Conservation (phyloP, 495 filamentous ascomycete species). For the Xylaria palmicola region DNA sequence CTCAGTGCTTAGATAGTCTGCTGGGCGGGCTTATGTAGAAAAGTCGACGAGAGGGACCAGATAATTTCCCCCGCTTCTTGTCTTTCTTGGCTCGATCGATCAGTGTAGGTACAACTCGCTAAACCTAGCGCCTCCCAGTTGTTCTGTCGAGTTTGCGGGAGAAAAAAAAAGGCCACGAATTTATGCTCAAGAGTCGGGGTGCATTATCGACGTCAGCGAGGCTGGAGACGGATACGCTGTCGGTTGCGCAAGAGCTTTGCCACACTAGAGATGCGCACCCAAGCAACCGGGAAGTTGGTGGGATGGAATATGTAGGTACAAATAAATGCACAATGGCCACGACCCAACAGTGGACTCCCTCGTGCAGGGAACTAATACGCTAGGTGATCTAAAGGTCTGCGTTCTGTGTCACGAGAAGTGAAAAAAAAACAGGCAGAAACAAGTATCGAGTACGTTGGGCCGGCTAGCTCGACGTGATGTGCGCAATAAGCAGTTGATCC, state of each 20-base stretch:
- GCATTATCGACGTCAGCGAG: slow-evolving; percentile 2
- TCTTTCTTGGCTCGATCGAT: slow-evolving; percentile 1
- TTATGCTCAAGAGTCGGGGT: background rate
- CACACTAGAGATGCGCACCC: slow-evolving; percentile 2
- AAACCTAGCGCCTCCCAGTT: background rate
- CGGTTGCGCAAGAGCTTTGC: background rate
- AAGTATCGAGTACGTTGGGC: background rate
- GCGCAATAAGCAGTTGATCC: slow-evolving; percentile 13
- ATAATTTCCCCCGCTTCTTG: slow-evolving; percentile 9
- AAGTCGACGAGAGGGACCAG: background rate
- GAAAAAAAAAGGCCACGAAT: background rate
- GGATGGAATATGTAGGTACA: slow-evolving; percentile 12
- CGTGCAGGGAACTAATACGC: background rate
- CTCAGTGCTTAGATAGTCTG: background rate
- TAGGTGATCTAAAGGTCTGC: background rate
- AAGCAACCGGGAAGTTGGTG: slow-evolving; percentile 6
- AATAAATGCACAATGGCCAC: slow-evolving; percentile 1
- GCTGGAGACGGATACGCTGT: background rate
- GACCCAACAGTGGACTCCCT: slow-evolving; percentile 1
- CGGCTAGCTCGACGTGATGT: background rate
- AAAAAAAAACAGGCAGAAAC: too few species aligned
- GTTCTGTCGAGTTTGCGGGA: background rate
- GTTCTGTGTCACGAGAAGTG: background rate
- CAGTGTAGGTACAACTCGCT: background rate
- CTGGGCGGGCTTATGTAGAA: background rate